Base-by-base conservation (phyloP, 768 basidiomycete genomes). In the Suillus occidentalis region DNA sequence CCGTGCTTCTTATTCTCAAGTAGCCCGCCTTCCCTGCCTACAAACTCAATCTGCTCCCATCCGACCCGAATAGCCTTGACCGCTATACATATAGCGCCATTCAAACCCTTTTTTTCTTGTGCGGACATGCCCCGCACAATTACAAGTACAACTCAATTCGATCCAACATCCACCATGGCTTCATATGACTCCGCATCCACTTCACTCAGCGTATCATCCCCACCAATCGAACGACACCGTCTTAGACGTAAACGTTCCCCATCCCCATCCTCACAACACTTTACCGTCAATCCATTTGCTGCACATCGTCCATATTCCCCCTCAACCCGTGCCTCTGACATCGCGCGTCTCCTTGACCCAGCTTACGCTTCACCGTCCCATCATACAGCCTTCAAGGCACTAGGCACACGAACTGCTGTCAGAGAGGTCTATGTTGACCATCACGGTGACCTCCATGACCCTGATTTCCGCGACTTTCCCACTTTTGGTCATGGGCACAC, bases 401-500 rank as follows among this genome's bases (percentile, higher is more conserved):
- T 72, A 45, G 68, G 68, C 37, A 61, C 69, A 0, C 65, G 57
- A 52, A 66, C 70, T 61, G 56, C 61, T 1, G 62, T 67, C 18
- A 72, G 49, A 42, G 69, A 73, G 50, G 86, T 82, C 64, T 88
- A 87, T 71, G 82, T 88, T 66, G 88, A 89, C 80, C 79, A 77
- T 72, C 78, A 83, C 65, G 88, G 87, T 58, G 83, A 87, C 73
- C 77, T 88, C 31, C 87, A 89, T 70, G 88, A 89, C 73, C 88
- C 88, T 28, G 88, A 89, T 71, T 89, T 83, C 75, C 81, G 87
- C 66, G 81, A 88, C 76, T 89, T 89, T 65, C 88, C 87, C 36
- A 71, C 80, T 42, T 70, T 79, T 56, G 61, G 60, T 18, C 64
- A 70, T 49, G 31, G 8, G 28, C 50, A 53, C 28, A 31, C 68